These are phyloP conservation scores for Pachysandra terminalis DNA, from an alignment of 164 flowering plant genomes.

Conservation along the genomic window DNA sequence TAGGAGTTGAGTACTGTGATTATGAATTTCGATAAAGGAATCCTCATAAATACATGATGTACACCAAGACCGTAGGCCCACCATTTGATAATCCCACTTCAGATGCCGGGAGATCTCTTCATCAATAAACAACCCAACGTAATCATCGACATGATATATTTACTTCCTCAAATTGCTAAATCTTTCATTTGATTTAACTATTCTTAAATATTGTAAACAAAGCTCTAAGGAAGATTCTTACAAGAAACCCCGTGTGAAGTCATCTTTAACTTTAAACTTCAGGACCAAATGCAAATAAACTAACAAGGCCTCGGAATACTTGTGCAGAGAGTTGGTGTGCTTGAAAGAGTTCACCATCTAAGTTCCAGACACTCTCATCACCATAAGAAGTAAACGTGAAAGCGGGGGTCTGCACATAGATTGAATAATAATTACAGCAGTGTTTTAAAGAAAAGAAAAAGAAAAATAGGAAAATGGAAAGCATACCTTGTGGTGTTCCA, in stretches of 20 bases:
- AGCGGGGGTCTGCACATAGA: constrained; percentile 58
- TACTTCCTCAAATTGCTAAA: not conserved
- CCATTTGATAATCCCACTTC: not conserved
- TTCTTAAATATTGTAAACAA: not conserved
- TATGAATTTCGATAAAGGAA: too few species aligned
- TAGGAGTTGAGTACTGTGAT: not conserved
- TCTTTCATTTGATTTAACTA: not conserved
- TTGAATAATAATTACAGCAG: not conserved
- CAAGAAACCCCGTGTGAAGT: constrained; percentile 7
- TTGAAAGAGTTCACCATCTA: constrained; percentile 86
- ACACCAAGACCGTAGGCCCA: not conserved
- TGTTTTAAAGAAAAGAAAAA: not conserved
- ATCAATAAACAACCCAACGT: not conserved
- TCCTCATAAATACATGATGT: too few species aligned
- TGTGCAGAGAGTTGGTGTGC: constrained; percentile 95
- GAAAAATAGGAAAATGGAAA: constrained; percentile 12
- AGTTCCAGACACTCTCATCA: constrained; percentile 79
- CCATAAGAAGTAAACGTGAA: constrained; percentile 82
- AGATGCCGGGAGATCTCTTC: not conserved
- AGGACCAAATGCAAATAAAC: constrained; percentile 87
- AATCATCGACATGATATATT: not conserved
- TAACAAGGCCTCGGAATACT: constrained; percentile 81
- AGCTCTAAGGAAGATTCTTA: constrained; percentile 7
- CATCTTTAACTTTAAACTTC: constrained; percentile 23
- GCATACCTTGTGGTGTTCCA: constrained; percentile 85